Evolutionary conservation across 208 protist genomes (phyloP), one percentile per base, ranked within the genome.

Genomic region (Wallacemonas sp.): DNA sequence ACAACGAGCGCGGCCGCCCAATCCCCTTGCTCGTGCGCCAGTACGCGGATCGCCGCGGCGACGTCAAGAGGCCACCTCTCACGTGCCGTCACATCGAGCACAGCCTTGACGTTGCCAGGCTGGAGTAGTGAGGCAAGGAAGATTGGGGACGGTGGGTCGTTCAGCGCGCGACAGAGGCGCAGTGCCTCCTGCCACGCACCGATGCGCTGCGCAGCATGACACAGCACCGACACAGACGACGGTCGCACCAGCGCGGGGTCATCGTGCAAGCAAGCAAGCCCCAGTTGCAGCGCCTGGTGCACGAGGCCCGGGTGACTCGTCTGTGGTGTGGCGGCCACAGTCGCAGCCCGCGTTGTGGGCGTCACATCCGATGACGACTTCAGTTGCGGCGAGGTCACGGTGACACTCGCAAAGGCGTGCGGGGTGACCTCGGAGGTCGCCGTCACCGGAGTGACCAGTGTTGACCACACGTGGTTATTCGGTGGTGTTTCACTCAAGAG

Each of bases 51-150:
- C 14, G 83, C 88, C 34, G 83, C 82, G 0, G 82, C 72, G 2
- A 95, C 80, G 58, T 92, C 81, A 1, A 92, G 24, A 0, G 74
- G 48, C 86, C 88, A 95, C 11, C 64, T 67, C 2, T 61, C 56
- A 24, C 14, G 6, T 21, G 63, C 72, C 61, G 85, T 91, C 65
- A 74, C 58, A 0, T 26, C 43, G 27, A 85, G 38, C 46, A 95
- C 68, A 1, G 62, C 44, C 38, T 41, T 23, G 26, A 66, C 76
- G 64, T 95, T 95, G 44, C 47, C 65, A 8, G 83, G 85, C 16
- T 41, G 49, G 41, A 95, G 68, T 41, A 95, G 63, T n/a, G 83
- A 85, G 16, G 88, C 82, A 49, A 95, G 69, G 55, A 95, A 95
- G 44, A 87, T 62, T 23, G 88, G 81, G 2, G 85, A 76, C 2